Base-by-base conservation (phyloP, 495 filamentous ascomycete genomes). In the Penicillium coffeae region DNA sequence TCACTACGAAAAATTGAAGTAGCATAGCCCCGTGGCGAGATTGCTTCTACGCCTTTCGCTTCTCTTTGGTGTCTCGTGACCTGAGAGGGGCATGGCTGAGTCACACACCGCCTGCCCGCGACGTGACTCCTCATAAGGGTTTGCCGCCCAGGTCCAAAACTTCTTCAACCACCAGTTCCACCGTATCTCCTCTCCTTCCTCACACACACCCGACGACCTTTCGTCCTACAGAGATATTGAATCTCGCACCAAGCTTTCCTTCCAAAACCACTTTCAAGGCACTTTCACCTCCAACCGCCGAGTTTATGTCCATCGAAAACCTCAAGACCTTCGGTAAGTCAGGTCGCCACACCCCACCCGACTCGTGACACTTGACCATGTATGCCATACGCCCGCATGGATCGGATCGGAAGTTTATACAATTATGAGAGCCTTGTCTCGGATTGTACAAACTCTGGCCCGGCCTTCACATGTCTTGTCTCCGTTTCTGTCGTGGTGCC, bases 221-320 rank as follows among this genome's bases (percentile, higher is more conserved):
- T 53, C 42, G 45, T 49, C 46, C 54, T 36, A 22, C 27, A 66
- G 70, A 72, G 69, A 71, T 66, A 58, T 48, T 60, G 42, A 60
- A 63, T 72, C 68, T 72, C 68, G 14, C 48, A 52, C 47, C 54
- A 48, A 52, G 47, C 50, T 66, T 47, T 58, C 38, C 61, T 60
- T 56, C 54, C 57, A 63, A 70, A 25, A 65, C 62, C 58, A 57
- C 62, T 74, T 71, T 70, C 68, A 69, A 73, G 62, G 58, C 58
- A 62, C 63, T 54, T 69, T 73, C 68, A 59, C 48, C 37, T 59
- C 52, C 48, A 73, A 71, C 76, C 66, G 66, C 68, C 75, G 76
- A 89, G 87, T 95, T 94, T 95, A 96, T 95, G 91, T 95, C 90
- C 85, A 96, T 96, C 89, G 88, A 96, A 93, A 96, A 97, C 83